phyloP scores from a whole-genome alignment of 768 basidiomycete genomes.

The Coprinellus micaceus region DNA sequence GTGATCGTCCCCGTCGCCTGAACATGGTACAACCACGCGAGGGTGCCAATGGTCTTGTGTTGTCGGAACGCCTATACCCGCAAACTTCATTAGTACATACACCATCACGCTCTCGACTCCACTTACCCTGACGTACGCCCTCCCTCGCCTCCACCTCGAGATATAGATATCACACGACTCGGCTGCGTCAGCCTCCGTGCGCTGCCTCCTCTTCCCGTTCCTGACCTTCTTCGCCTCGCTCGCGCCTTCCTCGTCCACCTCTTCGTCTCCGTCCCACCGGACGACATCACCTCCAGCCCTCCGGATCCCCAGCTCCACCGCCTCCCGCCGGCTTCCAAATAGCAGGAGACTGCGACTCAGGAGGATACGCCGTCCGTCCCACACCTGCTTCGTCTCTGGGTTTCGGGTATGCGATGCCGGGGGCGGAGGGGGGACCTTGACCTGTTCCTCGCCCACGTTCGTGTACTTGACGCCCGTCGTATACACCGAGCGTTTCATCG shows the following conservation, averaged over 20 bases:
- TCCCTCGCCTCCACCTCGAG: constrained; percentile 63
- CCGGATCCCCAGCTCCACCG: constrained; percentile 56
- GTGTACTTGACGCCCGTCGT: constrained; percentile 28
- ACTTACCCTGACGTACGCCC: constrained; percentile 66
- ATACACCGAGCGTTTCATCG: constrained; percentile 30
- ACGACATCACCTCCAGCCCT: constrained; percentile 46
- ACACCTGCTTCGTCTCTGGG: no score
- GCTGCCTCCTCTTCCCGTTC: constrained; percentile 19
- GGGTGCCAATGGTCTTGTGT: constrained; percentile 66
- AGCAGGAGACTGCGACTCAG: constrained; percentile 60
- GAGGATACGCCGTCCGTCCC: constrained; percentile 57
- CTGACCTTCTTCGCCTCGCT: constrained; percentile 3
- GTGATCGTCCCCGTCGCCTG: constrained; percentile 58
- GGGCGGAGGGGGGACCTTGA: constrained; percentile 16
- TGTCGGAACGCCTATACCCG: constrained; percentile 52
- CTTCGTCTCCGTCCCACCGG: constrained; percentile 22
- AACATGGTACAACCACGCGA: constrained; percentile 82
- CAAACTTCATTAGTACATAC: neutral
- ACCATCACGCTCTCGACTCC: no score
- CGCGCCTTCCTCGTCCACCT: constrained; percentile 17
- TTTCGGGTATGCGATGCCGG: no score
- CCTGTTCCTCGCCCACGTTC: no score
- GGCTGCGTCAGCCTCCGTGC: constrained; percentile 38
- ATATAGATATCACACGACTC: constrained; percentile 69
- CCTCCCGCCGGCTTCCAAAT: constrained; percentile 40